phyloP scores from a whole-genome alignment of 208 protist species.

The Spongospora subterranea region DNA sequence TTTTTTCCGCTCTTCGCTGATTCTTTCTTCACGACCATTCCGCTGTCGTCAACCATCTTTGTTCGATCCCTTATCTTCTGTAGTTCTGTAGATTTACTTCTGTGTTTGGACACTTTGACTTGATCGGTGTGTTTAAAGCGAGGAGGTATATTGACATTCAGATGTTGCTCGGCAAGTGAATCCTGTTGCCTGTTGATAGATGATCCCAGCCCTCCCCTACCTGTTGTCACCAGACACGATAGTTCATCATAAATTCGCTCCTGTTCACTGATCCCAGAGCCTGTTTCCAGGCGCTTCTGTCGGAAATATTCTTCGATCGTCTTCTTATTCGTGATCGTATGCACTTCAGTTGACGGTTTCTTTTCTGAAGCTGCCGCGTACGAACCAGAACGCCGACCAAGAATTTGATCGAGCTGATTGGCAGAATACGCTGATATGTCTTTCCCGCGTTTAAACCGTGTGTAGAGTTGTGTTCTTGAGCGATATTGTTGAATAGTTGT shows the following conservation, averaged over 20 bases:
- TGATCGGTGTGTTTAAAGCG: too few species aligned
- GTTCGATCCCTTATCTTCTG: too few species aligned
- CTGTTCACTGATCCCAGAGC: background rate
- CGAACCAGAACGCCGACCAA: background rate
- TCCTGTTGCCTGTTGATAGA: too few species aligned
- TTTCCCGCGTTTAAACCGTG: constrained; percentile 2
- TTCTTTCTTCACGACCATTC: too few species aligned
- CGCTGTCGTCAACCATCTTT: too few species aligned
- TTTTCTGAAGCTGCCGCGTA: background rate
- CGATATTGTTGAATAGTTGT: constrained; percentile 2
- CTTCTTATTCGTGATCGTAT: background rate
- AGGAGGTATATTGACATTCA: too few species aligned
- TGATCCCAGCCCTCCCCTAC: background rate
- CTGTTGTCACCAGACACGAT: background rate
- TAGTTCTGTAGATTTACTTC: too few species aligned
- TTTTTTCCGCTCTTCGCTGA: too few species aligned
- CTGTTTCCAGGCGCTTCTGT: background rate
- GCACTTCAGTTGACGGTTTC: background rate
- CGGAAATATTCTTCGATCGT: constrained; percentile 7
- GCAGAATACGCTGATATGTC: background rate
- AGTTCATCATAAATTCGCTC: background rate
- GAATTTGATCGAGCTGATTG: background rate
- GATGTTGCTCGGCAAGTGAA: too few species aligned
- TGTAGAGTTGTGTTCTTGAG: background rate
- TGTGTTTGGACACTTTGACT: too few species aligned